Evolutionary conservation across 1,139 yeast genomes (phyloP), one percentile per base, ranked within the genome.

Genomic region (Hansenula lynferdii): DNA sequence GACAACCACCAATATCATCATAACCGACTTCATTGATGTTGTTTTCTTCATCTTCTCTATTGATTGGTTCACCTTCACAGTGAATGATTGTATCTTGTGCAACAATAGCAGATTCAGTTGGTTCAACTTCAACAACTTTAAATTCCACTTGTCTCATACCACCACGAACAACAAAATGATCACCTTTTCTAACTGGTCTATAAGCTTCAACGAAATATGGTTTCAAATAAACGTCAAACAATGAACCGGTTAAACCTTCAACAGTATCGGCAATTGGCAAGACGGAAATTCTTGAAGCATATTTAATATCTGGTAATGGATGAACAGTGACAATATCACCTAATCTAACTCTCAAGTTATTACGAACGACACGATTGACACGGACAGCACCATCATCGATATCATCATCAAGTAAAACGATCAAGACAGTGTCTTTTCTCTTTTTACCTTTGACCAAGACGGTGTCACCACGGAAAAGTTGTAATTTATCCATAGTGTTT

Each of bases 91-190:
- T 94, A 59, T 92, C 98, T 67, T 94, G 98, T 22, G 98, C 96
- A 35, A 92, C 99, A 58, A 92, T 95, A 47, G 97, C 98, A 56
- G 81, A 85, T 56, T 92, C 98, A 57, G 87, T 87, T 9, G 99
- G 98, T 60, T 94, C 99, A 41, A 92, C 95, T 50, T 92, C 99
- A 35, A 90, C 97, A 42, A 94, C 96, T 67, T 92, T 94, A 70
- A 92, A 92, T 65, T 92, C 98, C 34, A 92, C 98, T 64, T 90
- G 97, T 67, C 99, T 81, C 99, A 92, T 83, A 62, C 97, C 97
- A 57, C 98, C 99, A 62, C 98, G 80, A 25, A 89, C 97, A 31
- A 94, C 81, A 68, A 92, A 92, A 54, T 86, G 84, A 60, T 92
- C 99, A 49, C 97, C 97, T 63, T 90, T 92, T 65, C 97, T 82